phyloP scores from a whole-genome alignment of 805 yeast genomes.

The Candida easanensis region DNA sequence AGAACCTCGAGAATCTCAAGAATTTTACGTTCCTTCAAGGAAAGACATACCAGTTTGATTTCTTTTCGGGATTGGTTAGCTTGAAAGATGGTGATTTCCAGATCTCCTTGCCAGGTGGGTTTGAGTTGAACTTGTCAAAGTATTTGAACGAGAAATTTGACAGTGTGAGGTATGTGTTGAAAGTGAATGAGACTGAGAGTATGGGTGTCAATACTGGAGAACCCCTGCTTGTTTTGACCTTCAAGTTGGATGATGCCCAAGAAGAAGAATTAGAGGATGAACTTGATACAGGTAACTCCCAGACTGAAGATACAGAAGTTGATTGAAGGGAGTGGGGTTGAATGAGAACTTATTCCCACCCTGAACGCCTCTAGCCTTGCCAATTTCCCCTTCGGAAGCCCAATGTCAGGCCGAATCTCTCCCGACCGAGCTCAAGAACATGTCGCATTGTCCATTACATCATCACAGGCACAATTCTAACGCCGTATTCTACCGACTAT shows the following conservation, averaged over 20 bases:
- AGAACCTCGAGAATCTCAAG: slow-evolving; percentile 35
- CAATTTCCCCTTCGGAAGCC: too few relatives aligned
- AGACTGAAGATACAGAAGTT: not conserved
- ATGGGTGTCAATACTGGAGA: slow-evolving; percentile 21
- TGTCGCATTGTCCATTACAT: too few relatives aligned
- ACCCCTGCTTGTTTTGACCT: slow-evolving; percentile 21
- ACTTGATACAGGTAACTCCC: too few relatives aligned
- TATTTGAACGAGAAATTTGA: slow-evolving; percentile 43
- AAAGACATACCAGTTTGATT: slow-evolving; percentile 44
- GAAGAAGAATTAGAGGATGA: too few relatives aligned
- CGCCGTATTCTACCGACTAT: too few relatives aligned
- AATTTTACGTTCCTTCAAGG: slow-evolving; percentile 39
- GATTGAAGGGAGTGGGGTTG: not conserved
- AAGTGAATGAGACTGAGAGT: slow-evolving; percentile 17
- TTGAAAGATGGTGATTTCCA: slow-evolving; percentile 48
- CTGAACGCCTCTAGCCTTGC: too few relatives aligned
- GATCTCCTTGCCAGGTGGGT: slow-evolving; percentile 53
- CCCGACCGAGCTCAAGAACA: too few relatives aligned
- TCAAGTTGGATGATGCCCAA: slow-evolving; percentile 15
- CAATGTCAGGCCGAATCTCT: too few relatives aligned
- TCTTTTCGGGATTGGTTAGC: slow-evolving; percentile 52
- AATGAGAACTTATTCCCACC: too few relatives aligned
- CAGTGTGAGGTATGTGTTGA: slow-evolving; percentile 45
- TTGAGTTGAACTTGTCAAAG: slow-evolving; percentile 39
- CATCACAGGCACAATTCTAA: too few relatives aligned